Evolutionary conservation across 345 rosid genomes (phyloP).

Genomic region (Cardiospermum halicacabum): DNA sequence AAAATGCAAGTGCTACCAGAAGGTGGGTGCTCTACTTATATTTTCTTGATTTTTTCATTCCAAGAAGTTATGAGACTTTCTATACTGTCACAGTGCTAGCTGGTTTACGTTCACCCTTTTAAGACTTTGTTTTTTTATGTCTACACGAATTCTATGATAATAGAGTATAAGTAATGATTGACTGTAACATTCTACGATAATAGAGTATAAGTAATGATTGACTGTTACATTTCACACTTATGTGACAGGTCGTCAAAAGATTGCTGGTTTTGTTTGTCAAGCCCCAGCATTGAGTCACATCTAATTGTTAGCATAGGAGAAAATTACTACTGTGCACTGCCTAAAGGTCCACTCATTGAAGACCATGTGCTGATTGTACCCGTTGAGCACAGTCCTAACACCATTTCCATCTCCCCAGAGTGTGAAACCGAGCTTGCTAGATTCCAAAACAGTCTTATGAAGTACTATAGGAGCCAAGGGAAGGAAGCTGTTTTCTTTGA

Average conservation of each 20-base stretch:
- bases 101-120: slow-evolving; percentile 2
- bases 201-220: slow-evolving; percentile 17
- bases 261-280: slow-evolving; percentile 92
- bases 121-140: not conserved
- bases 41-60: slow-evolving; percentile 9
- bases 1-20: slow-evolving; percentile 41
- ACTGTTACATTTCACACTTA: slow-evolving; percentile 20
- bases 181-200: slow-evolving; percentile 1
- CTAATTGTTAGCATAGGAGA: slow-evolving; percentile 70
- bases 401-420: slow-evolving; percentile 50
- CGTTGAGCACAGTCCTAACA: slow-evolving; percentile 64
- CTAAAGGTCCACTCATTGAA: slow-evolving; percentile 77
- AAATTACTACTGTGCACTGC: slow-evolving; percentile 73
- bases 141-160: not conserved
- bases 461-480: slow-evolving; percentile 55
- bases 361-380: slow-evolving; percentile 77
- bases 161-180: slow-evolving; percentile 17
- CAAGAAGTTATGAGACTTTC: not conserved
- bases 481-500: slow-evolving; percentile 84
- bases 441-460: slow-evolving; percentile 53
- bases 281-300: slow-evolving; percentile 73
- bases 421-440: slow-evolving; percentile 58
- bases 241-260: slow-evolving; percentile 68
- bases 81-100: not conserved
- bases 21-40: slow-evolving; percentile 35